Evolutionary conservation across 2,329 filamentous ascomycete genomes (phyloP), one percentile per base, ranked within the genome.

Genomic region (Daldinia eschscholtzii): DNA sequence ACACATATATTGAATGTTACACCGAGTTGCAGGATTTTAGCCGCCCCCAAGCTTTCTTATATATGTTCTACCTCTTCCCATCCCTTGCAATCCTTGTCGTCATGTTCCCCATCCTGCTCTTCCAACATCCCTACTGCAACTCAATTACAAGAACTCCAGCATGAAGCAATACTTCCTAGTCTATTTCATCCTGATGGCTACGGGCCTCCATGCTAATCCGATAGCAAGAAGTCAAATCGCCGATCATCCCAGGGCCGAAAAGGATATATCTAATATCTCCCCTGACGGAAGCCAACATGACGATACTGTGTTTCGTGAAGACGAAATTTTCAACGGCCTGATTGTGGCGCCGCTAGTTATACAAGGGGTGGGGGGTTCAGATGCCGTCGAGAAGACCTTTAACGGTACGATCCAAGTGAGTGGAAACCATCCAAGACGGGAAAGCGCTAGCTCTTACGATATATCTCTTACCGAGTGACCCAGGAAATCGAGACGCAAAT

Each of bases 401-500:
- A 57, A 50, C n/a, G 68, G 68, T 13, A 70, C 65, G 6, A 57
- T 70, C 15, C 61, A 70, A 37, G 68, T 70, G 26, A 57, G 65
- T 42, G 20, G 20, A 46, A 20, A 48, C 18, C 18, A 42, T 4
- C 28, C 20, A 6, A 35, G 20, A 6, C 26, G 5, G n/a, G 6
- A 6, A 6, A 13, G 42, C 6, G 26, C 18, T n/a, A 7, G 42
- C 10, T 46, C 6, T 42, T 28, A 15, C 20, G 37, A 12, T 15
- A 18, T 37, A 23, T 23, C 1, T 30, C 55, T 57, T 33, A 60
- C 30, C 15, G 9, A n/a, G 2, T n/a, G 18, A 28, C 4, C 4
- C 18, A 70, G 68, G 64, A 70, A 33, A 70, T 70, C 12, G 61
- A 70, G 20, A 39, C 33, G 10, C 57, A 68, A 48, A 65, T 70